phyloP scores from a whole-genome alignment of 2,329 filamentous ascomycete species.

The Exophiala dermatitidis region DNA sequence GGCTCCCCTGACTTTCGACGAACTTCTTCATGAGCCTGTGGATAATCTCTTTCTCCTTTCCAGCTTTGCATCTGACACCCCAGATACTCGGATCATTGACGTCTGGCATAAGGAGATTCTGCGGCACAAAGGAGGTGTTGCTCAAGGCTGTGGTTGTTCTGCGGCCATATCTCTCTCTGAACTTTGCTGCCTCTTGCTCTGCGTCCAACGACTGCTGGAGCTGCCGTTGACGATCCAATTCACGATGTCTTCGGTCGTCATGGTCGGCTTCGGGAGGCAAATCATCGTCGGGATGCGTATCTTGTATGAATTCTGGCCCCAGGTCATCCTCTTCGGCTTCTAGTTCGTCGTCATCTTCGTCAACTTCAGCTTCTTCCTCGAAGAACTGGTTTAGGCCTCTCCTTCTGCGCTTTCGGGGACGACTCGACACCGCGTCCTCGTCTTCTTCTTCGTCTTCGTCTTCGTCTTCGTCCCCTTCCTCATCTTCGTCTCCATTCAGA shows the following conservation, averaged over 20 bases:
- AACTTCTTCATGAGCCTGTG: constrained; percentile 82
- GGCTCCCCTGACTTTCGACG: constrained; percentile 68
- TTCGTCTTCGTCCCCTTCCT: constrained; percentile 54
- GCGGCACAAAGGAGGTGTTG: constrained; percentile 72
- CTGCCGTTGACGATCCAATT: constrained; percentile 87
- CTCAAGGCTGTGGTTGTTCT: constrained; percentile 56
- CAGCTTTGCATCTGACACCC: constrained; percentile 86
- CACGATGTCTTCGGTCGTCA: constrained; percentile 86
- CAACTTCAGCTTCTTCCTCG: constrained; percentile 96
- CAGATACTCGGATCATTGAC: constrained; percentile 95
- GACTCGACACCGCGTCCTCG: constrained; percentile 42
- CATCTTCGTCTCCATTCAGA: constrained; percentile 43
- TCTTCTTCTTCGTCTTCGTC: constrained; percentile 39
- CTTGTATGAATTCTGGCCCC: constrained; percentile 77
- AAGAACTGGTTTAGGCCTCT: constrained; percentile 78
- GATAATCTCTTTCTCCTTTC: constrained; percentile 89
- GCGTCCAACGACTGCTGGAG: constrained; percentile 82
- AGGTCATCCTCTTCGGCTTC: constrained; percentile 86
- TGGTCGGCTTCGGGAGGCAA: constrained; percentile 65
- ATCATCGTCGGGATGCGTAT: constrained; percentile 87
- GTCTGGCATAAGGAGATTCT: constrained; percentile 78
- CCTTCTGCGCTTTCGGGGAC: constrained; percentile 69
- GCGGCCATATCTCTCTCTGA: constrained; percentile 82
- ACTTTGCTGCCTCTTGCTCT: constrained; percentile 80
- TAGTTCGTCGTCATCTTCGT: constrained; percentile 80